Evolutionary conservation across 2,329 filamentous ascomycete species (phyloP), one percentile per base, ranked within the genome.

Genomic region (Phyllosticta capitalensis): DNA sequence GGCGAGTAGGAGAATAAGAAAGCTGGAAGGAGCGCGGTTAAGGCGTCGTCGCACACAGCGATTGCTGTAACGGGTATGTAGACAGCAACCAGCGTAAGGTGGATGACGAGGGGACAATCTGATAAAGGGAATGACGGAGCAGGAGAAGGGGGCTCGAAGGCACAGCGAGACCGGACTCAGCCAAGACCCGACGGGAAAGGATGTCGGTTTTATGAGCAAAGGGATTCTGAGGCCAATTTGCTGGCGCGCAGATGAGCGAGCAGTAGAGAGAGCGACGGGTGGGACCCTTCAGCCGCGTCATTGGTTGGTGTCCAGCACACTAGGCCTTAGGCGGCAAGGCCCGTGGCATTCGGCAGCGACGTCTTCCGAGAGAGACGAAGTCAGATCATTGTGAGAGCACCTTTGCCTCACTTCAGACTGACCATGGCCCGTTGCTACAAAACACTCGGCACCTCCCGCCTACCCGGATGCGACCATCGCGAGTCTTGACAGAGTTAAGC

Each of bases 21-120:
- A 38, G 10, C 52, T n/a, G n/a, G n/a, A n/a, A n/a, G n/a, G n/a
- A n/a, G 61, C 53, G 53, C 61, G 48, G 61, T 60, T 49, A 61
- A 14, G 10, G 10, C 7, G 26, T 9, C 21, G 20, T 26, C 10
- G 52, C 52, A 19, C 26, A 19, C 21, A 22, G 54, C 19, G n/a
- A n/a, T n/a, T n/a, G n/a, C n/a, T n/a, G n/a, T n/a, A n/a, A n/a
- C n/a, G n/a, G n/a, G n/a, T n/a, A n/a, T n/a, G n/a, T n/a, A n/a
- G n/a, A n/a, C n/a, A n/a, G n/a, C n/a, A n/a, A n/a, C n/a, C n/a
- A n/a, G n/a, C n/a, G n/a, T n/a, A n/a, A n/a, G n/a, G n/a, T n/a
- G n/a, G n/a, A n/a, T n/a, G n/a, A n/a, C n/a, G n/a, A n/a, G n/a
- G n/a, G n/a, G n/a, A n/a, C 28, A 30, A 30, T 30, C 28, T 30